phyloP scores from a whole-genome alignment of 805 yeast species.

The Hanseniaspora vineae region DNA sequence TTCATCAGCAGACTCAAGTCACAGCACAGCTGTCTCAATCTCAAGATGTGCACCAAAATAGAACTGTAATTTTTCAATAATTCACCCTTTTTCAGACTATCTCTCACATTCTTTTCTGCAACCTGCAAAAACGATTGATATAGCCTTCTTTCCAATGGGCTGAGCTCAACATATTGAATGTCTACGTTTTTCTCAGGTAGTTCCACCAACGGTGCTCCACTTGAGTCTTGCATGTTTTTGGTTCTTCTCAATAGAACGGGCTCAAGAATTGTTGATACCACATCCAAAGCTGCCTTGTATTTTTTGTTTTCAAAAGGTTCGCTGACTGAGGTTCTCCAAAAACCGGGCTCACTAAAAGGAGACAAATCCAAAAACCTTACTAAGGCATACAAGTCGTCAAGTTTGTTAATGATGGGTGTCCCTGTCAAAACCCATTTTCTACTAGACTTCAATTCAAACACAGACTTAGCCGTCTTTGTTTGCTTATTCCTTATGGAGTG shows the following conservation, averaged over 20 bases:
- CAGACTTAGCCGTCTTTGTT: constrained; percentile 69
- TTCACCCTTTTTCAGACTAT: constrained; percentile 37
- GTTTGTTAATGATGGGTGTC: constrained; percentile 48
- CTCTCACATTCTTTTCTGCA: constrained; percentile 38
- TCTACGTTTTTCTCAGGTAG: constrained; percentile 54
- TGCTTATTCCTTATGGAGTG: constrained; percentile 73
- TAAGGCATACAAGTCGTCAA: constrained; percentile 40
- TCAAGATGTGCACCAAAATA: constrained; percentile 56
- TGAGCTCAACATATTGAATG: constrained; percentile 33
- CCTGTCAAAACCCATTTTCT: constrained; percentile 53
- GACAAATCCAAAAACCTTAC: constrained; percentile 31
- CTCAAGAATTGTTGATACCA: constrained; percentile 42
- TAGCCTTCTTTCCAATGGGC: constrained; percentile 46
- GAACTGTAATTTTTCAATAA: constrained; percentile 52
- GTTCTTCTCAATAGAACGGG: constrained; percentile 62
- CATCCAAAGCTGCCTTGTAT: constrained; percentile 50
- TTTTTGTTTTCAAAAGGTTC: constrained; percentile 33
- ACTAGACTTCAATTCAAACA: constrained; percentile 50
- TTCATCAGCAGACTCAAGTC: constrained; percentile 59
- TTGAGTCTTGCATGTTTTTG: constrained; percentile 57
- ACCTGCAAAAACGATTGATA: constrained; percentile 49
- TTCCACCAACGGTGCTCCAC: constrained; percentile 63
- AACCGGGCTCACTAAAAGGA: constrained; percentile 53
- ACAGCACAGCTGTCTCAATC: constrained; percentile 79
- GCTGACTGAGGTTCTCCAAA: constrained; percentile 44